These are phyloP conservation scores for Colletotrichum tanaceti DNA, from an alignment of 2,329 filamentous ascomycete species.

Conservation along the genomic window DNA sequence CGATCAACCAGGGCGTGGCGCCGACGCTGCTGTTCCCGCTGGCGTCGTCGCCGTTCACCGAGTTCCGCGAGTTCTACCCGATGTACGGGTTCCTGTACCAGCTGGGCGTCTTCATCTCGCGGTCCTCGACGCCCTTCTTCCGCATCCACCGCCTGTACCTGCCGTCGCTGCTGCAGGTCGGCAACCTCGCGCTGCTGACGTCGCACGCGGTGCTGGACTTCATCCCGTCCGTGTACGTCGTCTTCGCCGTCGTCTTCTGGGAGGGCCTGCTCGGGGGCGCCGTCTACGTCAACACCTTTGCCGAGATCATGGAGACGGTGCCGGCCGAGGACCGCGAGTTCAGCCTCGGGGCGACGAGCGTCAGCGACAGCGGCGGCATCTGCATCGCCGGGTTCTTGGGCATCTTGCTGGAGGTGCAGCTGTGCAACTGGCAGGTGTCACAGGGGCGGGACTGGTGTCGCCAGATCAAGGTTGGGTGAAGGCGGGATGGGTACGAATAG, in stretches of 20 bases:
- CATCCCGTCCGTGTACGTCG: constrained; percentile 85
- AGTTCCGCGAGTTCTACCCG: constrained; percentile 91
- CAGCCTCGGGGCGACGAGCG: constrained; percentile 87
- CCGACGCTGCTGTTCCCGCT: constrained; percentile 92
- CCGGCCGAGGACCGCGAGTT: constrained; percentile 86
- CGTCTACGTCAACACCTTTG: constrained; percentile 97
- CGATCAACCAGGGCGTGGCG: constrained; percentile 93
- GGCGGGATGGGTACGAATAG: no score
- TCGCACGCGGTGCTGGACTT: constrained; percentile 83
- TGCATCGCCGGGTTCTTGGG: constrained; percentile 87
- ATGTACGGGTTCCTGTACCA: constrained; percentile 97
- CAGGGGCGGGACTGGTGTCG: constrained; percentile 82
- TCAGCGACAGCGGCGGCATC: constrained; percentile 92
- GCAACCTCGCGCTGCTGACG: constrained; percentile 79
- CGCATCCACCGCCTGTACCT: constrained; percentile 84
- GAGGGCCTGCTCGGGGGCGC: constrained; percentile 90
- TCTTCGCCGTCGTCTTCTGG: constrained; percentile 91
- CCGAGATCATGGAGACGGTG: constrained; percentile 89
- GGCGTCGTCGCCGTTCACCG: constrained; percentile 77
- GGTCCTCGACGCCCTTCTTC: constrained; percentile 89
- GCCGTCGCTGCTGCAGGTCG: constrained; percentile 83
- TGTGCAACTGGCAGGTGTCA: constrained; percentile 88
- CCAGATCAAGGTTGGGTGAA: constrained; percentile 59
- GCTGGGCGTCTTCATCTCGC: constrained; percentile 92
- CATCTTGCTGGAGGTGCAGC: constrained; percentile 81